Base-by-base conservation (phyloP, 352 stramenopile species). In the Phytophthora lateralis region DNA sequence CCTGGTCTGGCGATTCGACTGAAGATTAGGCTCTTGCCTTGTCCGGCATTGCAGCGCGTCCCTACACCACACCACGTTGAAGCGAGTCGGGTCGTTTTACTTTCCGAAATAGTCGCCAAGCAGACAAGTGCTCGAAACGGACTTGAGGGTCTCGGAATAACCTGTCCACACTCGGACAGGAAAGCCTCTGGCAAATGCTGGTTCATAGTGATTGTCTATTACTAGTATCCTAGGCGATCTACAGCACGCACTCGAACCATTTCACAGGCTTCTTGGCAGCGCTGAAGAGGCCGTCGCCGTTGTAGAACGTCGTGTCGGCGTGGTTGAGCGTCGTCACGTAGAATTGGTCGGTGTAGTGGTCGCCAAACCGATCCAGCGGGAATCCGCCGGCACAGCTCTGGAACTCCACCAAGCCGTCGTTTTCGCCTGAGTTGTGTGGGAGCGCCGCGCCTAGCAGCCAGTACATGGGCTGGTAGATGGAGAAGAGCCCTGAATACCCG, bases 241-340 rank as follows among this genome's bases (percentile, higher is more conserved):
- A 88, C 21, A 90, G 56, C 42, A 85, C n/a, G 39, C 82, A 91
- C 64, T 88, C 76, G 38, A 91, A 86, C 82, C 82, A 91, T 51
- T 89, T 90, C 12, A 85, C 46, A 0, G 82, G 82, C 54, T 83
- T 90, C 53, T 85, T 73, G 4, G 74, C 53, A 0, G 66, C 59
- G 38, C 73, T 67, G 29, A 81, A 82, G 37, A 80, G 71, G 0
- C 71, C 78, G 38, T 90, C 82, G 15, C 80, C 80, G 49, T 86
- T 70, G 44, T 74, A 81, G 57, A 90, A 85, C 3, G 78, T 71
- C 5, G 73, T 85, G 50, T 91, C 82, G n/a, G 69, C 60, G 53
- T 91, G 80, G 61, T 90, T 91, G 51, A 91, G 64, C 49, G 67
- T 56, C 21, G 80, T 80, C 45, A 80, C 56, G 63, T 91, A 91